Evolutionary conservation across 139 green algal genomes (phyloP).

Genomic region (Tetraselmis chui): DNA sequence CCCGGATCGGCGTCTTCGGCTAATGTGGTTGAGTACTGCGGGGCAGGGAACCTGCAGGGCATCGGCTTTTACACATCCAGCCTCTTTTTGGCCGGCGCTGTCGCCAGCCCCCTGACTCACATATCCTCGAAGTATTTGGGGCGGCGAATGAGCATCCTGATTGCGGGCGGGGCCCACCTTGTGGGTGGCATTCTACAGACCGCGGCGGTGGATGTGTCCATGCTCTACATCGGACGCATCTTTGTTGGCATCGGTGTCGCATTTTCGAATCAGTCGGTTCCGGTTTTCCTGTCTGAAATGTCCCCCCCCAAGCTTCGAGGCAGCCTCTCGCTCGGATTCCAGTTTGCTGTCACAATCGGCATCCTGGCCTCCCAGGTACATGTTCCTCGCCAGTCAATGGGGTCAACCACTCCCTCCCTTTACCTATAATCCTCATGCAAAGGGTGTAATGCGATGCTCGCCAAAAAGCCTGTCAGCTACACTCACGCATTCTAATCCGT

Average conservation of each 20-base stretch:
- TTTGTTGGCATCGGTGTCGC: constrained; percentile 69
- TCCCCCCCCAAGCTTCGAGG: constrained; percentile 22
- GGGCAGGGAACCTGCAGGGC: background rate
- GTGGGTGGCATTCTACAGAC: constrained; percentile 43
- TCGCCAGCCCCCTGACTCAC: constrained; percentile 4
- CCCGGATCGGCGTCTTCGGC: too few species aligned
- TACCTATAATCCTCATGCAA: too few species aligned
- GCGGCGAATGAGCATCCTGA: constrained; percentile 45
- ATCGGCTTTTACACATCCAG: constrained; percentile 53
- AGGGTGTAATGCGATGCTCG: too few species aligned
- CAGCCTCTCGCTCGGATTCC: constrained; percentile 35
- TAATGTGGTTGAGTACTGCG: background rate
- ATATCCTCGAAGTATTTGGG: constrained; percentile 18
- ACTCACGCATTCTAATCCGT: too few species aligned
- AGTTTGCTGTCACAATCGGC: constrained; percentile 53
- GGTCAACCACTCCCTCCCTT: too few species aligned
- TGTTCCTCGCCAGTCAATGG: too few species aligned
- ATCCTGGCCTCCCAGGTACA: constrained; percentile 49
- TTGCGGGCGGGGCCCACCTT: constrained; percentile 40
- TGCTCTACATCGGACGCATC: constrained; percentile 65
- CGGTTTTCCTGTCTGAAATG: constrained; percentile 34
- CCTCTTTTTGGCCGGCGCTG: constrained; percentile 55
- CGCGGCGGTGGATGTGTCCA: constrained; percentile 38
- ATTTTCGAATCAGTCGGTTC: constrained; percentile 43
- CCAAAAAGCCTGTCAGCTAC: too few species aligned